Base-by-base conservation (phyloP, 345 rosid species). In the Carallia brachiata region DNA sequence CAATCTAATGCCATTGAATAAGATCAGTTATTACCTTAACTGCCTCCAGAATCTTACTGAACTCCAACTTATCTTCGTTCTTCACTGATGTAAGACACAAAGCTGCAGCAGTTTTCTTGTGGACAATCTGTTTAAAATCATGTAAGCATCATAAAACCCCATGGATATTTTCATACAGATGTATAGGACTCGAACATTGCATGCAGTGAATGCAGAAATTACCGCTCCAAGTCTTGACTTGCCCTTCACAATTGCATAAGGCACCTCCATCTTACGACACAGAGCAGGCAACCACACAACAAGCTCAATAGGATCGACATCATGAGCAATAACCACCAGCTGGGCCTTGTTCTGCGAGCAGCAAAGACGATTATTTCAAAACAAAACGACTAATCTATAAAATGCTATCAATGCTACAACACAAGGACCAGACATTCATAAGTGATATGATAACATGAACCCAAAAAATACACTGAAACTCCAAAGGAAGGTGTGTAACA, bases 281-380 rank as follows among this genome's bases (percentile, higher is more conserved):
- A 90, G 70, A n/a, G 96, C 90, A 54, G 96, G 96, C 32, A 90
- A 75, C 96, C 96, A 90, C 4, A 90, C 91, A 56, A 90, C 96
- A 80, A 90, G 77, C 82, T 90, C 96, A 36, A 90, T 90, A 16
- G 96, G 96, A 70, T 90, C 93, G 19, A 90, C 96, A 74, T 90
- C 96, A 61, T 88, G 96, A 27, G 96, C 96, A 13, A 90, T 90
- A 58, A 90, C 84, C 36, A 90, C 96, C 78, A 88, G 59, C 60
- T 86, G 94, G 7, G 91, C 94, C 74, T 86, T 89, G 74, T 89
- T 89, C 94, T 89, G 73, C 74, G 77, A n/a, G 48, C 4, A 65
- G 4, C 19, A 52, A 4, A 19, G 4, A 59, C 4, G 37, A 5
- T 37, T 32, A 12, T 13, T 17, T 56, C 40, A 30, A 32, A 40